phyloP scores from a whole-genome alignment of 495 filamentous ascomycete genomes.

The Penicillium soppii region DNA sequence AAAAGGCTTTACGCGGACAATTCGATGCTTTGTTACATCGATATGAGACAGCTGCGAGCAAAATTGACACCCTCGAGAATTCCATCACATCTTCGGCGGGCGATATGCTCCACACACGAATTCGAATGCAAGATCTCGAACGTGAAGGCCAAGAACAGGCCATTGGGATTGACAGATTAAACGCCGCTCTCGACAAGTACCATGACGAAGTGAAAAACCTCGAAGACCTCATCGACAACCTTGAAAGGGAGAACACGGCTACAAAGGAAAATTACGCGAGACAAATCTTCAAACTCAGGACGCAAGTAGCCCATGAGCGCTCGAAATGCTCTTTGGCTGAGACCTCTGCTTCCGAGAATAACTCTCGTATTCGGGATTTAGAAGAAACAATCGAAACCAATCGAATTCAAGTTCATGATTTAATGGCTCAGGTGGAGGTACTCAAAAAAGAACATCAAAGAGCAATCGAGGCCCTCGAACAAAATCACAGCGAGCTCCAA shows the following conservation, averaged over 20 bases:
- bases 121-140: constrained; percentile 48
- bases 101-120: constrained; percentile 47
- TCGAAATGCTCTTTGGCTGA: constrained; percentile 37
- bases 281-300: constrained; percentile 41
- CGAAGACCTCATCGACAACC: constrained; percentile 55
- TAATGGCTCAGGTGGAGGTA: constrained; percentile 30
- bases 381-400: constrained; percentile 37
- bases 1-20: constrained; percentile 40
- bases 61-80: constrained; percentile 51
- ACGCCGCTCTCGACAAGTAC: constrained; percentile 61
- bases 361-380: constrained; percentile 39
- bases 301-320: constrained; percentile 36
- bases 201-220: constrained; percentile 61
- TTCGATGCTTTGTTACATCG: constrained; percentile 41
- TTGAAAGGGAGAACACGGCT: constrained; percentile 56
- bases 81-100: constrained; percentile 55
- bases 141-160: constrained; percentile 56
- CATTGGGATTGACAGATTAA: constrained; percentile 57
- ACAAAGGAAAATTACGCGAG: constrained; percentile 28
- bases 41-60: constrained; percentile 40
- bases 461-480: constrained; percentile 26
- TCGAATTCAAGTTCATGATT: constrained; percentile 34
- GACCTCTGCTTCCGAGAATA: constrained; percentile 29
- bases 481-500: constrained; percentile 27
- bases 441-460: constrained; percentile 33